Evolutionary conservation across 345 rosid genomes (phyloP).

Genomic region (Eucalyptus urophylla): DNA sequence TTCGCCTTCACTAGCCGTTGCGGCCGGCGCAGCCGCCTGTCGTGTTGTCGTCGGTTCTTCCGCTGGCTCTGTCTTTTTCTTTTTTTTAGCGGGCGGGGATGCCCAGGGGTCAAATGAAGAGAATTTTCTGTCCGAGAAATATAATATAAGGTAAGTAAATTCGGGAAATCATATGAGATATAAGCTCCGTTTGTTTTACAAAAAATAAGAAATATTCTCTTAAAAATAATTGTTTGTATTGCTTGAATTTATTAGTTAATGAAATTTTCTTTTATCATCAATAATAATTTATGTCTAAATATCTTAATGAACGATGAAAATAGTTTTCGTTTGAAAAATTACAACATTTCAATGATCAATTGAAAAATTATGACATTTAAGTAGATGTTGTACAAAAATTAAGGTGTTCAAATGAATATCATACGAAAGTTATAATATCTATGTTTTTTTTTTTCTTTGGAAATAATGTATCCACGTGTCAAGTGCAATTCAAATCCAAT

Average conservation of each 20-base stretch:
- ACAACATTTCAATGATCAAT: background rate
- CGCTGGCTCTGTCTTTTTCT: background rate
- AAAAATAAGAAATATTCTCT: too few relatives aligned
- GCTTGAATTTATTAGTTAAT: too few relatives aligned
- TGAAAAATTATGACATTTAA: background rate
- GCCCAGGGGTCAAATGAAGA: background rate
- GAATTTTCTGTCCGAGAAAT: background rate
- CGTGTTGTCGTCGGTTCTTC: background rate
- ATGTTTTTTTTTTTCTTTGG: background rate
- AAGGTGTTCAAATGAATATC: background rate
- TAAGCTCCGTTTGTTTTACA: too few relatives aligned
- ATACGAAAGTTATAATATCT: rapidly evolving
- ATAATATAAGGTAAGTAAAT: background rate
- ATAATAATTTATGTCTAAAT: too few relatives aligned
- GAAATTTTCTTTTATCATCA: too few relatives aligned
- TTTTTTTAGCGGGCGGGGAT: background rate
- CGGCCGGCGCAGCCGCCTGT: background rate
- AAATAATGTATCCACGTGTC: background rate
- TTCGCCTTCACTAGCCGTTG: background rate
- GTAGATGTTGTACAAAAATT: background rate
- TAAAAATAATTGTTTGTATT: rapidly evolving
- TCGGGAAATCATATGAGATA: background rate
- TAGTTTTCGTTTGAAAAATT: background rate
- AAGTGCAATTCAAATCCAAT: background rate
- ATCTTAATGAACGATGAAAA: too few relatives aligned